These are phyloP conservation scores for Phytomonas serpens DNA, from an alignment of 208 protist species.

Conservation along the genomic window DNA sequence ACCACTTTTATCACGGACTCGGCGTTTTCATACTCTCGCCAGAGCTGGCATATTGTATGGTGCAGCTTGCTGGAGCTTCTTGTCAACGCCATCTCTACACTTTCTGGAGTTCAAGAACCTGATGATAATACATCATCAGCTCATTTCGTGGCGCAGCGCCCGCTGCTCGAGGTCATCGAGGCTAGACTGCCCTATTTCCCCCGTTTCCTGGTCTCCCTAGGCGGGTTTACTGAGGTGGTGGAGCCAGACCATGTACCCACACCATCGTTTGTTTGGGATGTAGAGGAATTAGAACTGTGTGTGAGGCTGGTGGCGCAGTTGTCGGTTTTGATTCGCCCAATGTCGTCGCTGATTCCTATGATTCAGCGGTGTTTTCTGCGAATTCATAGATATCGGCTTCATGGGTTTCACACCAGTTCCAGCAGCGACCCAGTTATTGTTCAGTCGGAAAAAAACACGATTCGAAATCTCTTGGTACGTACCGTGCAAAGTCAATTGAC, in stretches of 20 bases:
- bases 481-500: slow-evolving; percentile 27
- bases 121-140: slow-evolving; percentile 10
- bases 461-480: slow-evolving; percentile 17
- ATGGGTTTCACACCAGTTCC: not conserved
- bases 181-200: slow-evolving; percentile 25
- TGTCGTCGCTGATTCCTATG: slow-evolving; percentile 24
- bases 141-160: slow-evolving; percentile 11
- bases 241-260: slow-evolving; percentile 2
- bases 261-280: slow-evolving; percentile 41
- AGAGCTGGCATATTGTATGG: slow-evolving; percentile 55
- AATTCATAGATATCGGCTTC: not conserved
- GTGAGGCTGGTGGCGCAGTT: slow-evolving; percentile 30
- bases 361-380: slow-evolving; percentile 42
- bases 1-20: not conserved
- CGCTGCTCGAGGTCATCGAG: slow-evolving; percentile 26
- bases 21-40: slow-evolving; percentile 14
- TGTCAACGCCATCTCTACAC: not conserved
- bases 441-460: slow-evolving; percentile 11
- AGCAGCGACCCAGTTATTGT: slow-evolving; percentile 1
- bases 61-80: slow-evolving; percentile 34
- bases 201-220: slow-evolving; percentile 42
- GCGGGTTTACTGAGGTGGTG: slow-evolving; percentile 24
- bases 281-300: slow-evolving; percentile 45
- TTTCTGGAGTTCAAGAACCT: not conserved
- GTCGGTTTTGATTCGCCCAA: slow-evolving; percentile 23